Conservation (phyloP, 2,329 filamentous ascomycete genomes). For the Phyllosticta citrichinensis region DNA sequence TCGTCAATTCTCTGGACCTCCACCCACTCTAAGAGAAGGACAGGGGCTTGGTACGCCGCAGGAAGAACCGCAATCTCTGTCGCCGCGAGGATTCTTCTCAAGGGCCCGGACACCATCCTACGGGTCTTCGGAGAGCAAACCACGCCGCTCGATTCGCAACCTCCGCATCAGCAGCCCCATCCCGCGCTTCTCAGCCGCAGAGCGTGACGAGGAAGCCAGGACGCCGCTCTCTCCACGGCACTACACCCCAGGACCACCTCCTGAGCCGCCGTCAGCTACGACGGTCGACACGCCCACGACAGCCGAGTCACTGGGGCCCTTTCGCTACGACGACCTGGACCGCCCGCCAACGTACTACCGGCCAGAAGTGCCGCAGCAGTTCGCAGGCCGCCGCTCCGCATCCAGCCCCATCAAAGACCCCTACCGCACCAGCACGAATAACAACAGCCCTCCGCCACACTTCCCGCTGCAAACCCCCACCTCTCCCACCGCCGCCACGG, state of each 20-base stretch:
- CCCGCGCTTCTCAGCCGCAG: slow-evolving; percentile 33
- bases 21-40: neutral
- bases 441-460: neutral
- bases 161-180: slow-evolving; percentile 49
- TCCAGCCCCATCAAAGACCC: neutral
- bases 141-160: slow-evolving; percentile 40
- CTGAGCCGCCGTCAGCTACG: slow-evolving; percentile 31
- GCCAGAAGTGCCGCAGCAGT: slow-evolving; percentile 19
- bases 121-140: slow-evolving; percentile 29
- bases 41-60: neutral
- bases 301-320: slow-evolving; percentile 22
- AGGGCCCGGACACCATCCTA: slow-evolving; percentile 29
- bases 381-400: slow-evolving; percentile 16
- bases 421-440: neutral
- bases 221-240: slow-evolving; percentile 47
- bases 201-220: slow-evolving; percentile 38
- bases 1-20: slow-evolving; percentile 1
- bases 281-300: slow-evolving; percentile 16
- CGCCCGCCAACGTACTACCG: neutral
- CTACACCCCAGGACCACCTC: slow-evolving; percentile 44
- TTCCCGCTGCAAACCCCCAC: neutral
- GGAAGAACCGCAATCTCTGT: slow-evolving; percentile 8
- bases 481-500: neutral
- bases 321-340: slow-evolving; percentile 23
- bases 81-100: slow-evolving; percentile 28